These are phyloP conservation scores for Lasiodiplodia citricola DNA, from an alignment of 2,329 filamentous ascomycete genomes.

Conservation along the genomic window DNA sequence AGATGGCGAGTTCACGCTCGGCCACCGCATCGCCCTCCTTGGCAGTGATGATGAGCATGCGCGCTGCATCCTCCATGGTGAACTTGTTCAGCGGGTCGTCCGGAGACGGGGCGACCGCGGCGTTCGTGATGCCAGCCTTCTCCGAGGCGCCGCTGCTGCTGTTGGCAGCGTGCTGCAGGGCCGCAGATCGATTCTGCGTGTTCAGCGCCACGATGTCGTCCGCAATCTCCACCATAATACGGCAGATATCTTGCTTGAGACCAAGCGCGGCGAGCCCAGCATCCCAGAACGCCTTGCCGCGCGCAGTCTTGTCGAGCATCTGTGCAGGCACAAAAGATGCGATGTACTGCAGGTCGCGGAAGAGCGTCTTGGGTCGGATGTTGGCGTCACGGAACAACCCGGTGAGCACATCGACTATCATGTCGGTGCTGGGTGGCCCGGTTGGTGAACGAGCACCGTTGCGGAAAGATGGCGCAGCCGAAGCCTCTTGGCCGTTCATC, in stretches of 20 bases:
- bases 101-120: conserved; percentile 33
- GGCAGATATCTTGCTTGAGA: conserved; percentile 85
- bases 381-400: conserved; percentile 51
- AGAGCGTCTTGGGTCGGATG: conserved; percentile 54
- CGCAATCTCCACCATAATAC: conserved; percentile 79
- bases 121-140: conserved; percentile 19
- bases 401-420: conserved; percentile 51
- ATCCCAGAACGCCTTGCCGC: conserved; percentile 85
- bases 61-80: conserved; percentile 78
- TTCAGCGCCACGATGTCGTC: conserved; percentile 72
- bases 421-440: conserved; percentile 48
- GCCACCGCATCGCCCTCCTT: conserved; percentile 89
- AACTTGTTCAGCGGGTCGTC: conserved; percentile 63
- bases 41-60: conserved; percentile 90
- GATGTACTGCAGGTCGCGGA: conserved; percentile 60
- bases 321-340: conserved; percentile 65
- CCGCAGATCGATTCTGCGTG: conserved; percentile 63
- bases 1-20: conserved; percentile 89
- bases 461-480: conserved; percentile 30
- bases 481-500: conserved; percentile 35
- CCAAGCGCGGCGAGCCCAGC: conserved; percentile 85
- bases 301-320: conserved; percentile 62
- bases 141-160: conserved; percentile 18
- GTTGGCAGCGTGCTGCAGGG: conserved; percentile 38
- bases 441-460: conserved; percentile 40